Evolutionary conservation across 78 protist species (phyloP), one percentile per base, ranked within the genome.

Genomic region (Guillardia theta): DNA sequence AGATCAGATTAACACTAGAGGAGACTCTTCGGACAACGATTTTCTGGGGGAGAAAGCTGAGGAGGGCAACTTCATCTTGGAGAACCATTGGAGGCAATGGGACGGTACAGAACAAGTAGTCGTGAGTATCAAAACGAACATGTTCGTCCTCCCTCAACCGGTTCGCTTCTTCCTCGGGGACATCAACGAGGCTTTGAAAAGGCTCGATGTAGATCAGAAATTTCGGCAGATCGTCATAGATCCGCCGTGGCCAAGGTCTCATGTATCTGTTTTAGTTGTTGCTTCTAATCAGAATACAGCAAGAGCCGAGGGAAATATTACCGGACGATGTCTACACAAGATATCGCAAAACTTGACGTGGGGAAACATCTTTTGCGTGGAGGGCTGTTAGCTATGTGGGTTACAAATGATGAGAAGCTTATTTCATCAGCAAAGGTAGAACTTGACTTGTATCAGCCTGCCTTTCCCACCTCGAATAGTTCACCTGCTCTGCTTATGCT

Each of bases 181-280:
- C 87, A 36, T 70, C 45, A 1, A 0, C 4, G 87, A 22, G 4
- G 87, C 47, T 15, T 43, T 36, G 0, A 43, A 70, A 36, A 15
- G 15, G 87, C n/a, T 4, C 87, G 9, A 24, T 30, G 4, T 36
- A 15, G 87, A 43, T 0, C 1, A 0, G 18, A 15, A 22, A 19
- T 44, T 78, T 30, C 90, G 10, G 22, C 48, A 24, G 24, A 78
- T 78, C 24, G 48, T 78, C 12, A 43, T 78, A 6, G 90, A 78
- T 30, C 90, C 90, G n/a, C 90, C 90, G 1, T 78, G 90, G 90
- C 90, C 90, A n/a, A n/a, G n/a, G 87, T 70, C 87, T 15, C 15
- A 24, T 37, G 87, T 70, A 0, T 27, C 87, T 2, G 3, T 4
- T 70, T 43, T 15, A 0, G 39, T 18, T 70, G 33, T 24, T 24